Base-by-base conservation (phyloP, 495 filamentous ascomycete genomes). In the Talaromyces wortmannii region DNA sequence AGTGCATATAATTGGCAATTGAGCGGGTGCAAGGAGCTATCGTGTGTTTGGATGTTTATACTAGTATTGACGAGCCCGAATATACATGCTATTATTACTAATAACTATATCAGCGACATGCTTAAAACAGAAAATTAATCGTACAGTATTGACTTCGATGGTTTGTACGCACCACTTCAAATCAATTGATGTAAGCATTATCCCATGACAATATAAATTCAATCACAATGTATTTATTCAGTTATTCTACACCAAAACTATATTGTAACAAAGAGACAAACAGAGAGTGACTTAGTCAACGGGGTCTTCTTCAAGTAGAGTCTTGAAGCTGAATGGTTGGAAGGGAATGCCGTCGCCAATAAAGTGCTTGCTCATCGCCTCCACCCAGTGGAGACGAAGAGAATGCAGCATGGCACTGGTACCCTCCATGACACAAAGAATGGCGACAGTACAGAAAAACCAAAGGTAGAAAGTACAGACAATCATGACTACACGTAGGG, bases 281-380 rank as follows among this genome's bases (percentile, higher is more conserved):
- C 17, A 12, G 49, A 42, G 42, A 49, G 44, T 15, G 10, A 23
- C 48, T 62, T 70, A 81, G 55, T 85, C 82, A 31, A 80, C 74
- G 45, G 81, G 77, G 53, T 92, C 89, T 67, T 96, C 91, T 68
- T 98, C 94, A 55, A 98, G 70, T 59, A 97, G 70, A 16, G 83
- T 77, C 75, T 86, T 85, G 67, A 97, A 97, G 64, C 87, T 91
- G 69, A 98, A 97, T 7, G 94, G 94, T 61, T 87, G 77, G 73
- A 99, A 97, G 40, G 91, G 77, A 66, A 94, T 80, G 45, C 94
- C 94, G 53, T 91, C 91, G 58, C 95, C 95, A 67, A 97, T 87
- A 75, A 97, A 96, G 77, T 97, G 95, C 74, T 98, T 98, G 74
- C 90, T 94, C 84, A 97, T 97, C n/a, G 94, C 91, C 69, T 99